Percentiles rank a stretch among this genome's conserved stretches.
These are phyloP conservation scores for Gynochthodes officinalis DNA, from an alignment of 257 asterid genomes.

Conservation along the genomic window DNA sequence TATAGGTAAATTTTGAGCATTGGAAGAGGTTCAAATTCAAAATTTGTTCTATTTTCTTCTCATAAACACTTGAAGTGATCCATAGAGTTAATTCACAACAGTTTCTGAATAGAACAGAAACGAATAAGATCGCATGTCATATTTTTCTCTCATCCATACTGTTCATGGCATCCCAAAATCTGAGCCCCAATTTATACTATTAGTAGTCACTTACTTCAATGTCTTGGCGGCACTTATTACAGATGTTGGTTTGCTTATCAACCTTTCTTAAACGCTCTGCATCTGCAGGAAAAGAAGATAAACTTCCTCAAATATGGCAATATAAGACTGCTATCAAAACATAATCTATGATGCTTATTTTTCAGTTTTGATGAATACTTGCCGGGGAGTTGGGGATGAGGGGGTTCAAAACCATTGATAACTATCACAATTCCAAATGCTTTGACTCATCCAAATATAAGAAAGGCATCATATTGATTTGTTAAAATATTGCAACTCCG, in stretches of 20 bases:
- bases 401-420: too few relatives aligned
- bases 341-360: too few relatives aligned
- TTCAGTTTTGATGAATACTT: background rate
- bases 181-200: background rate
- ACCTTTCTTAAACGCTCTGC: slow-evolving; percentile 4
- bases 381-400: background rate
- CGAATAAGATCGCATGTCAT: background rate
- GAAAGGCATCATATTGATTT: background rate
- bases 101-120: background rate
- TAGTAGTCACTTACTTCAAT: slow-evolving; percentile 11
- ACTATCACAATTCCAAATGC: background rate
- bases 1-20: background rate
- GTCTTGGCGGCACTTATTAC: background rate
- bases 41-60: background rate
- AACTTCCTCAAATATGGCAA: background rate
- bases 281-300: slow-evolving; percentile 19
- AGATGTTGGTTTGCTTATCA: background rate
- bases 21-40: background rate
- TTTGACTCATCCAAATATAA: background rate
- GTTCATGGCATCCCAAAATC: background rate
- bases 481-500: too few relatives aligned
- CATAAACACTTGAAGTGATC: background rate
- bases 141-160: background rate
- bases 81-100: background rate
- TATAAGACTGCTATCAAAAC: background rate